These are phyloP conservation scores for Vaccinium macrocarpon DNA, from an alignment of 148 eudicot genomes.

Conservation along the genomic window DNA sequence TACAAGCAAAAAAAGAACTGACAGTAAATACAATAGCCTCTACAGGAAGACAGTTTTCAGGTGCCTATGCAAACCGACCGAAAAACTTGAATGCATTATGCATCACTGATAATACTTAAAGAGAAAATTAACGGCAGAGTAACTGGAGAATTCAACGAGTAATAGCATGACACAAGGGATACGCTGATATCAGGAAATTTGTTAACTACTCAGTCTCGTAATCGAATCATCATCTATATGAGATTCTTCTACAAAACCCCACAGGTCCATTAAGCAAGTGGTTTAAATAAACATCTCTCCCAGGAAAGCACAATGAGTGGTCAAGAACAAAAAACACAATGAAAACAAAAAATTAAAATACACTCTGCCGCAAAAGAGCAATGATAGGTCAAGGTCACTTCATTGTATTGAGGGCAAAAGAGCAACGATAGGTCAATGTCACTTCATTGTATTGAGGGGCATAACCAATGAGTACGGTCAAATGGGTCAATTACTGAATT, in stretches of 20 bases:
- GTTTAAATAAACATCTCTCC: not conserved
- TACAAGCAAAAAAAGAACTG: not conserved
- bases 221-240: not conserved
- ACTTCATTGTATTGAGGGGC: not conserved
- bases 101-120: not conserved
- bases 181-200: not conserved
- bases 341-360: not conserved
- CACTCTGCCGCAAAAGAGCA: not conserved
- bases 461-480: not conserved
- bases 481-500: not conserved
- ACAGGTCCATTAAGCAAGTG: not conserved
- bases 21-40: not conserved
- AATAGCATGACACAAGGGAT: not conserved
- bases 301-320: not conserved
- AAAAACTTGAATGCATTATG: not conserved
- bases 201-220: not conserved
- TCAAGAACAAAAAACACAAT: not conserved
- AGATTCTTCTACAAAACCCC: not conserved
- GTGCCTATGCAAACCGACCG: not conserved
- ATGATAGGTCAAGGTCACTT: not conserved
- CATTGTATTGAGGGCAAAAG: not conserved
- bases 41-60: not conserved
- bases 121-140: not conserved
- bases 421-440: not conserved
- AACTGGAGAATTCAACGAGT: not conserved